A percentile compares a stretch with the other conserved stretches of the same genome.
Conservation (phyloP, 2,329 filamentous ascomycete species). For the Paecilomyces niveus region DNA sequence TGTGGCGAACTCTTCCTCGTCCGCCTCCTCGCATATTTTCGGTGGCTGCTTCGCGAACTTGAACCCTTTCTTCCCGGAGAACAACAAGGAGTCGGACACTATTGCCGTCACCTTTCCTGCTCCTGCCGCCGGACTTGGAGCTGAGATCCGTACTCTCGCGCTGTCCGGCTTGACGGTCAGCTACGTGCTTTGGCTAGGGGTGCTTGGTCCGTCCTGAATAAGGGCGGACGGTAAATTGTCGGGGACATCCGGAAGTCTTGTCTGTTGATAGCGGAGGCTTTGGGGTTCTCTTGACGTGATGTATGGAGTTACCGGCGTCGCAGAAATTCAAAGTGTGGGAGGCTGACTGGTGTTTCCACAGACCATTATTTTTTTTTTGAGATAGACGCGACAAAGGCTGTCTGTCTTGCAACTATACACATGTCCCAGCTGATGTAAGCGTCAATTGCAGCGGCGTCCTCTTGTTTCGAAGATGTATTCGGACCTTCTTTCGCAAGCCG, state of each 20-base stretch:
- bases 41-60: conserved; percentile 20
- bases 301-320: neutral
- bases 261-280: neutral
- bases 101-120: conserved; percentile 10
- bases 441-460: conserved; percentile 2
- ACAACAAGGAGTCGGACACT: conserved; percentile 7
- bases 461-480: neutral
- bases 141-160: conserved; percentile 11
- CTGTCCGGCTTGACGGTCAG: conserved; percentile 16
- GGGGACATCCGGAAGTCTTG: conserved; percentile 8
- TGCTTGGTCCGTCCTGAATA: conserved; percentile 44
- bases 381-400: neutral
- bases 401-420: neutral
- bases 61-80: conserved; percentile 8
- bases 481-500: conserved; percentile 5
- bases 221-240: conserved; percentile 45
- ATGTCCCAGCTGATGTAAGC: neutral
- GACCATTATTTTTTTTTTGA: neutral
- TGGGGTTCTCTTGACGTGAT: neutral
- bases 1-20: conserved; percentile 14
- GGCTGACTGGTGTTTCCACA: neutral
- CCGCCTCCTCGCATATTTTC: conserved; percentile 15
- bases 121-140: conserved; percentile 8
- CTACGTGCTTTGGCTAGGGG: conserved; percentile 41
- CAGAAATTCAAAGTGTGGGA: neutral